phyloP scores from a whole-genome alignment of 2,329 filamentous ascomycete genomes.

The Fusarium napiforme region DNA sequence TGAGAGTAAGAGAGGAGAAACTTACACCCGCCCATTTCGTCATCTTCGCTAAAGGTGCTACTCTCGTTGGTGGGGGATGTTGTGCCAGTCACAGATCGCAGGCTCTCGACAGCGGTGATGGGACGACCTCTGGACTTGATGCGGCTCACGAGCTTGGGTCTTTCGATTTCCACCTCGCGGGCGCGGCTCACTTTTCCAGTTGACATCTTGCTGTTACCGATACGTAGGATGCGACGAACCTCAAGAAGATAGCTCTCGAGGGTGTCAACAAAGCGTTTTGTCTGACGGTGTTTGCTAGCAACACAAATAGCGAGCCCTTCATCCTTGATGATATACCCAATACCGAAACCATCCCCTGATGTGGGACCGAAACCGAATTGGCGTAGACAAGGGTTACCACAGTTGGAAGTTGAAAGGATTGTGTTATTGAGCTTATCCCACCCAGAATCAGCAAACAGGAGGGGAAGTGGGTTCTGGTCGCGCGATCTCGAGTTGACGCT shows the following conservation, averaged over 20 bases:
- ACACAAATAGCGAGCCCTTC: slow-evolving; percentile 86
- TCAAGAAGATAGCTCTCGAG: slow-evolving; percentile 92
- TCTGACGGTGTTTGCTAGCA: slow-evolving; percentile 93
- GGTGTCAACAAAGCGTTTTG: slow-evolving; percentile 87
- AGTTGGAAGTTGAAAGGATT: slow-evolving; percentile 97
- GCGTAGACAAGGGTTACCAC: slow-evolving; percentile 91
- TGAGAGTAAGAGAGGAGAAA: slow-evolving; percentile 40
- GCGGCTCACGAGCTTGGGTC: slow-evolving; percentile 56
- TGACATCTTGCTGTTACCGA: slow-evolving; percentile 65
- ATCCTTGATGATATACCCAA: slow-evolving; percentile 96
- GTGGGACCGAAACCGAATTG: slow-evolving; percentile 98
- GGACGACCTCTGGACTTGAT: slow-evolving; percentile 79
- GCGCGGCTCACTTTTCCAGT: slow-evolving; percentile 60
- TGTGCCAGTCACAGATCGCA: slow-evolving; percentile 58
- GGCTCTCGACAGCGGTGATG: slow-evolving; percentile 68
- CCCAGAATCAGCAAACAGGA: slow-evolving; percentile 86
- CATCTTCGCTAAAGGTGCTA: slow-evolving; percentile 79
- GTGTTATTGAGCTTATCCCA: slow-evolving; percentile 98
- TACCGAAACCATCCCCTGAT: slow-evolving; percentile 92
- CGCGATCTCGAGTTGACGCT: slow-evolving; percentile 63
- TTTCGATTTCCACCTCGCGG: slow-evolving; percentile 61
- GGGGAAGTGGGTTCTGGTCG: slow-evolving; percentile 69
- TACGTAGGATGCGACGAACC: slow-evolving; percentile 83
- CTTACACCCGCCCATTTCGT: slow-evolving; percentile 94
- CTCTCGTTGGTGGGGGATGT: slow-evolving; percentile 76